Base-by-base conservation (phyloP, 306 rosid species). In the Arachis stenosperma region DNA sequence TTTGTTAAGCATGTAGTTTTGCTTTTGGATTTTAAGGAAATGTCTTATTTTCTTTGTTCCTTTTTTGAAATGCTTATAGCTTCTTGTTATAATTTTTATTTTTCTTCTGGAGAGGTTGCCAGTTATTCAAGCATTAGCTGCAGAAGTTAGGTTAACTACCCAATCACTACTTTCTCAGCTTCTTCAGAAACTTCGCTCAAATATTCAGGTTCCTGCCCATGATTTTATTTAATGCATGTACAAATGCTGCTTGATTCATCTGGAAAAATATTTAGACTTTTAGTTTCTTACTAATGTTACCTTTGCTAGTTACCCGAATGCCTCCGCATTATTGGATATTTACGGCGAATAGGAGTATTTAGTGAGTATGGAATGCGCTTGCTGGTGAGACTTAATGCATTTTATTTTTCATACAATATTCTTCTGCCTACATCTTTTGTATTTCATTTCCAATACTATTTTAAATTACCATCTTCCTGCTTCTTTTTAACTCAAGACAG, bases 121-220 rank as follows among this genome's bases (percentile, higher is more conserved):
- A 4, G 85, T 90, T 66, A 88, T 95, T 83, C 98, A 95, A 84
- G 90, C 89, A 3, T 84, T 95, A 79, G 93, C 91, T 61, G 87
- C 93, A 62, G 99, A 95, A 76, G 99, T 90, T 78, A 84, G 92
- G 83, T 90, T 81, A 83, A 91, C 84, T 75, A 91, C 99, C 73
- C 98, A 95, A 66, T 88, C 98, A 77, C 99, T 95, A 77, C 99
- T 91, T 84, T 88, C 86, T 65, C 98, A 95, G 73, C 98, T 95
- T 88, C 93, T 91, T 71, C 99, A 85, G 80, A 95, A 90, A 84
- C 99, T 95, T 76, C 99, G 97, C 47, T 95, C 99, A 57, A 95
- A 95, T 81, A 90, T 95, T 84, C 99, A 95, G 99, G 99, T 90
- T 42, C 46, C 55, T 79, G 65, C 66, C 48, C 48, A 14, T 75